Evolutionary conservation across 768 basidiomycete species (phyloP).

Genomic region (Xanthoconium purpureum): DNA sequence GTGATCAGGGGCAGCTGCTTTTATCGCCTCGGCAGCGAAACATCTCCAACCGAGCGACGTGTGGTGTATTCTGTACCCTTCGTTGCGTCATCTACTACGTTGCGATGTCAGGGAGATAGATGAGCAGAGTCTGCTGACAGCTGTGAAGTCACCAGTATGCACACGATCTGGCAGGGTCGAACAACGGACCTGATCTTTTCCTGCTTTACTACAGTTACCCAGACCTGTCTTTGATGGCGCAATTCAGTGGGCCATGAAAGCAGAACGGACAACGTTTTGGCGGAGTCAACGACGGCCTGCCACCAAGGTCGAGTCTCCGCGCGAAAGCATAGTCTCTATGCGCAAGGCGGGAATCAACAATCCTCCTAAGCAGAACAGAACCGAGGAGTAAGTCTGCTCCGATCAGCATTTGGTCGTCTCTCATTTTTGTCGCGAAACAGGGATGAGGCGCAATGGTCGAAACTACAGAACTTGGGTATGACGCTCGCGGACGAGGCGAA

Average conservation of each 20-base stretch:
- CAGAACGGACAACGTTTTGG: slow-evolving; percentile 82
- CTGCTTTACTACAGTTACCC: slow-evolving; percentile 38
- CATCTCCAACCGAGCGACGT: slow-evolving; percentile 84
- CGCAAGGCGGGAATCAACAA: slow-evolving; percentile 47
- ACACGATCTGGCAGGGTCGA: not conserved
- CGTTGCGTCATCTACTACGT: slow-evolving; percentile 78
- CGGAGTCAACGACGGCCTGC: slow-evolving; percentile 45
- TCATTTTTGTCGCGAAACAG: slow-evolving; percentile 37
- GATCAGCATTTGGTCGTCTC: not conserved
- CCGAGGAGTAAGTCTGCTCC: slow-evolving; percentile 69
- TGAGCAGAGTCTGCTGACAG: slow-evolving; percentile 68
- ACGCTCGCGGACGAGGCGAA: slow-evolving; percentile 77
- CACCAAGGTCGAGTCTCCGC: slow-evolving; percentile 60
- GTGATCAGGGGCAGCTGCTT: slow-evolving; percentile 71
- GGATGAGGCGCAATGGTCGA: slow-evolving; percentile 71
- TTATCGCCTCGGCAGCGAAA: slow-evolving; percentile 82
- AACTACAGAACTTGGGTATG: slow-evolving; percentile 88
- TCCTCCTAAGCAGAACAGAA: slow-evolving; percentile 46
- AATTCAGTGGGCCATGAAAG: slow-evolving; percentile 83
- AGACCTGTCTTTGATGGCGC: slow-evolving; percentile 83
- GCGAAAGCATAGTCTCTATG: slow-evolving; percentile 67
- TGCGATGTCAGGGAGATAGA: slow-evolving; percentile 77
- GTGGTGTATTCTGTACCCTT: slow-evolving; percentile 97
- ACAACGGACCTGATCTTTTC: not conserved
- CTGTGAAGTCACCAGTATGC: slow-evolving; percentile 77